phyloP scores from a whole-genome alignment of 192 early-diverging fungal species.

The Podila minutissima region DNA sequence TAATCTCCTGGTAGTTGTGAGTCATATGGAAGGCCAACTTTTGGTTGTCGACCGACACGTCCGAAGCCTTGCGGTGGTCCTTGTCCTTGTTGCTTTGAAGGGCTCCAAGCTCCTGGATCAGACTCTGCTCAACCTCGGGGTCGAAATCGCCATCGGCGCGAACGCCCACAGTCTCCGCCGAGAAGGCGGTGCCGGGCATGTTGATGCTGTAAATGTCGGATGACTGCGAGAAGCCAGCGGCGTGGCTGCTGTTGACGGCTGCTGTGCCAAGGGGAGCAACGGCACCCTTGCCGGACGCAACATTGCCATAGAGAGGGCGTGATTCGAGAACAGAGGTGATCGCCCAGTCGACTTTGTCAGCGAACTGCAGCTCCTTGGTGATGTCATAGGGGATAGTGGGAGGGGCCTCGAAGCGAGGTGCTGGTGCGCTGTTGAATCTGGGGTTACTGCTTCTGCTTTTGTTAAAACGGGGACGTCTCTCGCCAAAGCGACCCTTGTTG shows the following conservation, averaged over 20 bases:
- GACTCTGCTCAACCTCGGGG: slow-evolving; percentile 32
- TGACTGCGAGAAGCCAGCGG: slow-evolving; percentile 3
- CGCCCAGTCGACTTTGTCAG: slow-evolving; percentile 36
- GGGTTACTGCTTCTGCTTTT: neutral
- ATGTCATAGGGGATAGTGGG: slow-evolving; percentile 24
- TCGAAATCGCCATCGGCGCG: slow-evolving; percentile 26
- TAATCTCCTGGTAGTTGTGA: slow-evolving; percentile 34
- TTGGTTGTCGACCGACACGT: slow-evolving; percentile 22
- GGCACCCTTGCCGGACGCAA: slow-evolving; percentile 18
- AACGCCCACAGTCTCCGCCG: slow-evolving; percentile 22
- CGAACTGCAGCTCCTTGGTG: slow-evolving; percentile 37
- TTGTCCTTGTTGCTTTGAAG: slow-evolving; percentile 16
- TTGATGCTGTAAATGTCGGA: neutral
- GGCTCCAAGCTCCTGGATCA: slow-evolving; percentile 31
- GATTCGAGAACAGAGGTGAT: slow-evolving; percentile 31
- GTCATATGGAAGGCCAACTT: slow-evolving; percentile 25
- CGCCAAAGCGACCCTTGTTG: neutral
- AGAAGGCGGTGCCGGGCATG: slow-evolving; percentile 21
- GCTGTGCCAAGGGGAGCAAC: slow-evolving; percentile 15
- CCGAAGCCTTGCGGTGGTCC: slow-evolving; percentile 36
- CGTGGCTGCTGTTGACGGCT: slow-evolving; percentile 7
- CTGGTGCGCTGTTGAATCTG: neutral
- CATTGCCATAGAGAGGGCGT: slow-evolving; percentile 36
- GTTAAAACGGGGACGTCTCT: neutral
- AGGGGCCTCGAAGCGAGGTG: slow-evolving; percentile 21